Evolutionary conservation across 495 filamentous ascomycete genomes (phyloP).

Genomic region (Tuber umbilicatum): DNA sequence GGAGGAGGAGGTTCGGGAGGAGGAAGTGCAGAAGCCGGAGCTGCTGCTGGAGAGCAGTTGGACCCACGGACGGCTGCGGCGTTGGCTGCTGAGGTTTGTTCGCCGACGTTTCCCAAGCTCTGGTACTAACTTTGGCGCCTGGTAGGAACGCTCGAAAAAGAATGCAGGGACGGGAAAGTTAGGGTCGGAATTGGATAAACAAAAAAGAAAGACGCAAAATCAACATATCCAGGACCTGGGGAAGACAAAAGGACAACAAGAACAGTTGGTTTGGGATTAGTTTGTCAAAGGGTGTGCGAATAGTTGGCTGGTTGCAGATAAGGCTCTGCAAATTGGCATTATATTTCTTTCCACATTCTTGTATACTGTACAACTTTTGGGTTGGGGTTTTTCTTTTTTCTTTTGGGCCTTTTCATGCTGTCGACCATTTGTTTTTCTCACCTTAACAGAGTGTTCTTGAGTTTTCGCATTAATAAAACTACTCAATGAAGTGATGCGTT

Average conservation of each 20-base stretch:
- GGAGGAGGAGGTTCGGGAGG: slow-evolving; percentile 3
- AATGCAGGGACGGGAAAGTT: slow-evolving; percentile 24
- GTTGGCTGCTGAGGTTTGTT: slow-evolving; percentile 28
- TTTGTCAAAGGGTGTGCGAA: background rate
- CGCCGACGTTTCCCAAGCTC: background rate
- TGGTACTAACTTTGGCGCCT: slow-evolving; percentile 3
- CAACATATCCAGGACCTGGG: slow-evolving; percentile 32
- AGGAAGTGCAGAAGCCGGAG: slow-evolving; percentile 1
- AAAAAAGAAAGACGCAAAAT: slow-evolving; percentile 31
- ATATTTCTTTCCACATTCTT: background rate
- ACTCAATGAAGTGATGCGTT: background rate
- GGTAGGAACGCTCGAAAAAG: slow-evolving; percentile 30
- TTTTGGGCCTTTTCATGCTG: background rate
- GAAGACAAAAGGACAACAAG: slow-evolving; percentile 31
- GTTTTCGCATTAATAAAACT: background rate
- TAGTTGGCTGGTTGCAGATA: background rate
- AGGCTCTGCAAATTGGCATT: background rate
- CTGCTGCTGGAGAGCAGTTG: slow-evolving; percentile 6
- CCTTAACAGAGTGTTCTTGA: background rate
- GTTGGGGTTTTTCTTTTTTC: background rate
- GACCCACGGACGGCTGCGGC: slow-evolving; percentile 30
- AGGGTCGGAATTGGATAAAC: slow-evolving; percentile 22
- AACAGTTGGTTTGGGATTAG: slow-evolving; percentile 33
- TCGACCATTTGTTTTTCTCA: background rate
- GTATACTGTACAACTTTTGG: background rate